Evolutionary conservation across 441 rosid genomes (phyloP).

Genomic region (Syzygium malaccense): DNA sequence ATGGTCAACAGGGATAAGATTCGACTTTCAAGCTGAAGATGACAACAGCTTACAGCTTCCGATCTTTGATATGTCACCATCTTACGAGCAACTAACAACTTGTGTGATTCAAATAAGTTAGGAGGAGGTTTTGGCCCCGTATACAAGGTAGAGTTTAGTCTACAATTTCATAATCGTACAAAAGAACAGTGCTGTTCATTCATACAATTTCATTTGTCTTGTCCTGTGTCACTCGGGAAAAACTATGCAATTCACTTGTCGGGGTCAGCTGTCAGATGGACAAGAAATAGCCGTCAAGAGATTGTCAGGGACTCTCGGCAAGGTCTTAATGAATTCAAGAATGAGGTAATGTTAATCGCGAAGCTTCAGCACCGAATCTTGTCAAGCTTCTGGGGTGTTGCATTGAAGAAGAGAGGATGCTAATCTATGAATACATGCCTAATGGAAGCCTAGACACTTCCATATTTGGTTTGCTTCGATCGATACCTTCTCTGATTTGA

Average conservation of each 20-base stretch:
- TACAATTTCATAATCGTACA: neutral
- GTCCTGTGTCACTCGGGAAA: neutral
- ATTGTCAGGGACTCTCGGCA: neutral
- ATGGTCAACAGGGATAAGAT: neutral
- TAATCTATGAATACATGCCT: neutral
- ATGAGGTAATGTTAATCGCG: neutral
- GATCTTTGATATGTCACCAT: slow-evolving; percentile 1
- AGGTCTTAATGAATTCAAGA: neutral
- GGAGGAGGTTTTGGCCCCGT: slow-evolving; percentile 30
- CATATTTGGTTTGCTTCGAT: neutral
- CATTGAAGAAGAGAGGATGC: neutral
- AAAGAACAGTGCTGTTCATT: neutral
- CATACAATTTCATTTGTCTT: neutral
- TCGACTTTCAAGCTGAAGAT: neutral
- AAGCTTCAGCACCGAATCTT: neutral
- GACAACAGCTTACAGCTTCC: neutral
- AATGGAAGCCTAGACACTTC: neutral
- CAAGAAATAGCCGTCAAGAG: neutral
- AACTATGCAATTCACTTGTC: neutral
- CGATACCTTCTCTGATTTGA: neutral
- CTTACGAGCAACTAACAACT: slow-evolving; percentile 17
- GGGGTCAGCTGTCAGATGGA: neutral
- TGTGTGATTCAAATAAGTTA: slow-evolving; percentile 6
- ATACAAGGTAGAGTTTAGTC: neutral
- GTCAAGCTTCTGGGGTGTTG: neutral